A percentile compares a stretch with the other conserved stretches of the same genome.
Conservation (phyloP, 176 grass and related monocot species). For the Lolium perenne region DNA sequence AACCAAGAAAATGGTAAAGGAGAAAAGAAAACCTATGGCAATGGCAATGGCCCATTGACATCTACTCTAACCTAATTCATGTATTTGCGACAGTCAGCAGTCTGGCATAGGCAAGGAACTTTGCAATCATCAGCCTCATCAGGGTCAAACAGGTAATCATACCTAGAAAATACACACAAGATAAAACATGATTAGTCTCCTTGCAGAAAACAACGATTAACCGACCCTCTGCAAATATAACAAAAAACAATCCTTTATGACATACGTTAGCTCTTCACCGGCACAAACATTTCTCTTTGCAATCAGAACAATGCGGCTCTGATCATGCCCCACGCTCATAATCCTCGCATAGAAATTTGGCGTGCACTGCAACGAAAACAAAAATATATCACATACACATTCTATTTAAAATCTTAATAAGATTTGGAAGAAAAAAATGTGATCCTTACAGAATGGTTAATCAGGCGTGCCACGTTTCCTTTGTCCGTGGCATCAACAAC, state of each 20-base stretch:
- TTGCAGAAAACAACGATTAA: background rate
- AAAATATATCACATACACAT: slow-evolving; percentile 6
- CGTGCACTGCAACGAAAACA: slow-evolving; percentile 70
- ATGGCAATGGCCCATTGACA: slow-evolving; percentile 33
- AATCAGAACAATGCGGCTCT: slow-evolving; percentile 95
- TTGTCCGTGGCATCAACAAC: slow-evolving; percentile 99
- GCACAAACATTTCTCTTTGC: slow-evolving; percentile 87
- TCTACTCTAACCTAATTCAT: slow-evolving; percentile 84
- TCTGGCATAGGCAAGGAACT: slow-evolving; percentile 91
- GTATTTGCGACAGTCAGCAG: slow-evolving; percentile 90
- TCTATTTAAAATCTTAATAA: slow-evolving; percentile 24
- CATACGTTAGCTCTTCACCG: slow-evolving; percentile 93
- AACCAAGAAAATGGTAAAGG: slow-evolving; percentile 26
- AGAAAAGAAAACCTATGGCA: slow-evolving; percentile 36
- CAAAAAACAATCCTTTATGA: slow-evolving; percentile 9
- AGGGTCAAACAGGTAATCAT: slow-evolving; percentile 97
- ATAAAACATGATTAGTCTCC: slow-evolving; percentile 37
- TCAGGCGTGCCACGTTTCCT: slow-evolving; percentile 91
- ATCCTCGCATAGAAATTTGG: slow-evolving; percentile 99
- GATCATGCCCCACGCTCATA: slow-evolving; percentile 96
- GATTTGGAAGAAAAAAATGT: slow-evolving; percentile 7
- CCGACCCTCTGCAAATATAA: slow-evolving; percentile 3
- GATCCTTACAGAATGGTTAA: slow-evolving; percentile 94
- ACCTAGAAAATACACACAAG: slow-evolving; percentile 54
- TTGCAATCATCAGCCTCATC: slow-evolving; percentile 95